These are phyloP conservation scores for Venturia pyrina DNA, from an alignment of 2,329 filamentous ascomycete species.

Conservation along the genomic window DNA sequence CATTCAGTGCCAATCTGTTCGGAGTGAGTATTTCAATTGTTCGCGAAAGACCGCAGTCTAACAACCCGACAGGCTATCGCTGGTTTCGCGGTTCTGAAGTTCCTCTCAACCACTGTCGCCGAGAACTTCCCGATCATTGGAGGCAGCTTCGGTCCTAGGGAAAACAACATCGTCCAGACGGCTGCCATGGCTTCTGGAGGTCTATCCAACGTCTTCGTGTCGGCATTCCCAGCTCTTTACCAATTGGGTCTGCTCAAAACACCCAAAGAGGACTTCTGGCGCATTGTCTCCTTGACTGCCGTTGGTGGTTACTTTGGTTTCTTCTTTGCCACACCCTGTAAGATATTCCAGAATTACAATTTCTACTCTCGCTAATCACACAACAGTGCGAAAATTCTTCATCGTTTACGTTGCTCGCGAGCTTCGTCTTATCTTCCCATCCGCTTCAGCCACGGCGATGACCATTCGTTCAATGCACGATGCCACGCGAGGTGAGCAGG, in stretches of 20 bases:
- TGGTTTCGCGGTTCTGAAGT: conserved; percentile 48
- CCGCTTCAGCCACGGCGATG: conserved; percentile 49
- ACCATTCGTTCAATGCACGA: conserved; percentile 55
- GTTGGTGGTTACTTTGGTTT: conserved; percentile 56
- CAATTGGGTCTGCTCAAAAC: conserved; percentile 42
- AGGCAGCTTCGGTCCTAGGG: conserved; percentile 47
- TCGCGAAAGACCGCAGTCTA: conserved; percentile 18
- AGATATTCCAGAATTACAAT: conserved; percentile 13
- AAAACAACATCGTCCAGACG: conserved; percentile 54
- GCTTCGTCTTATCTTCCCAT: conserved; percentile 50
- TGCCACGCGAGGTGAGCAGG: conserved; percentile 39
- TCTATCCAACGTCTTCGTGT: conserved; percentile 47
- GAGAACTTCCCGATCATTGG: conserved; percentile 42
- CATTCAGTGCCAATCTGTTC: conserved; percentile 28
- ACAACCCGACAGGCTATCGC: conserved; percentile 37
- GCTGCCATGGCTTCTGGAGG: conserved; percentile 50
- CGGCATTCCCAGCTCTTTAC: conserved; percentile 51
- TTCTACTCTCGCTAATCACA: conserved; percentile 14
- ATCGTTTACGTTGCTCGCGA: conserved; percentile 55
- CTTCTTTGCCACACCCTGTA: conserved; percentile 48
- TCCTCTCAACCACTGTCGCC: conserved; percentile 40
- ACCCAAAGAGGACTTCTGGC: conserved; percentile 46
- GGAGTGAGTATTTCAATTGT: conserved; percentile 17
- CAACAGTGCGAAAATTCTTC: conserved; percentile 52
- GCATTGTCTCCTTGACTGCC: conserved; percentile 50